Percentiles rank a stretch among this genome's conserved stretches.
Conservation (phyloP, 768 basidiomycete species). For the Pholiota conissans region DNA sequence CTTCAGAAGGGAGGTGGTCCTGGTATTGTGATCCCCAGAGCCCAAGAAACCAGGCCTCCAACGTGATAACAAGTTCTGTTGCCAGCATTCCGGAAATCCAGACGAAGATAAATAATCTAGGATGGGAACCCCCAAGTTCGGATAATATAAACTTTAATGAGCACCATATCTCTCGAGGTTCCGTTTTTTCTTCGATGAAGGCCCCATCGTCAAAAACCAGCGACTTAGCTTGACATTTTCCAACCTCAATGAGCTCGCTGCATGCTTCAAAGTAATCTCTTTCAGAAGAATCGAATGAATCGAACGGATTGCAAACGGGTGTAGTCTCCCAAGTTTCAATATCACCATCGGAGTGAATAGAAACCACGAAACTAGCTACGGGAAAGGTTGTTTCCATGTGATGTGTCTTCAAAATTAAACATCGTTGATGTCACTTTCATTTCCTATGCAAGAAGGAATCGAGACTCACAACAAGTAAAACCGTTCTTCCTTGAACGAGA, state of each 20-base stretch:
- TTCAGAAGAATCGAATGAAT: background rate
- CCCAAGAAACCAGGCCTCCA: background rate
- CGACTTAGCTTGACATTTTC: background rate
- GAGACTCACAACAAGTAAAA: slow-evolving; percentile 67
- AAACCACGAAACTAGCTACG: background rate
- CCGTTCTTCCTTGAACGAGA: slow-evolving; percentile 67
- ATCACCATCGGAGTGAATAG: background rate
- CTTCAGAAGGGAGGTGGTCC: slow-evolving; percentile 24
- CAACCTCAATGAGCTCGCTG: background rate
- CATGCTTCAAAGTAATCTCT: background rate
- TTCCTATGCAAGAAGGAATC: background rate
- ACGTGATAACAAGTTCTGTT: background rate
- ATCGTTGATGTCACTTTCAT: background rate
- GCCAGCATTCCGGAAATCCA: background rate
- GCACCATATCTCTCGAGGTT: background rate
- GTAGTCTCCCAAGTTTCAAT: background rate
- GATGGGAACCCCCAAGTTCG: background rate
- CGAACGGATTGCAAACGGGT: background rate
- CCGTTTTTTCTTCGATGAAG: background rate
- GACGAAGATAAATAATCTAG: background rate
- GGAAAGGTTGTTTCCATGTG: background rate
- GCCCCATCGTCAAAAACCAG: background rate
- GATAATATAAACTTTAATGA: background rate
- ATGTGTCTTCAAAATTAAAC: background rate
- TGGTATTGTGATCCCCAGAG: slow-evolving; percentile 35